A percentile compares a stretch with the other conserved stretches of the same genome.
Evolutionary conservation across 2,329 filamentous ascomycete species (phyloP).

Genomic region (Phyllosticta ampelicida): DNA sequence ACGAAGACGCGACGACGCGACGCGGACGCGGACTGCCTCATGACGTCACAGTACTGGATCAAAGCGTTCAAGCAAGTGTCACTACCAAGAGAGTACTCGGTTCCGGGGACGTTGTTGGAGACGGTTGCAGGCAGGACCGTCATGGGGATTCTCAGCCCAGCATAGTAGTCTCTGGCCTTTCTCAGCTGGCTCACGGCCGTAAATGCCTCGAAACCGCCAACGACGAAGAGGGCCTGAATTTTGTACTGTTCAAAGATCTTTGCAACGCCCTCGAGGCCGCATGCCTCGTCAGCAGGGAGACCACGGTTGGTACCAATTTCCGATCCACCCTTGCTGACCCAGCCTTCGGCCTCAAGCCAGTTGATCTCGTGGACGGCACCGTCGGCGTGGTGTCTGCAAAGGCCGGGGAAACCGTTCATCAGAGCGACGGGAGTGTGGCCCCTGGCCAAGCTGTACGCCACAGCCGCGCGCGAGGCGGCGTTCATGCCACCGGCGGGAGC

Average conservation of each 20-base stretch:
- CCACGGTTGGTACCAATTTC: constrained; percentile 97
- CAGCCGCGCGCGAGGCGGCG: constrained; percentile 82
- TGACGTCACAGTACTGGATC: constrained; percentile 91
- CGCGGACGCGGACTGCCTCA: constrained; percentile 91
- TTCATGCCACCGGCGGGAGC: constrained; percentile 98
- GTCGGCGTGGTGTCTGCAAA: constrained; percentile 82
- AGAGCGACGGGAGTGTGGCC: constrained; percentile 91
- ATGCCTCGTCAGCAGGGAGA: constrained; percentile 65
- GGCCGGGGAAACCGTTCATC: constrained; percentile 92
- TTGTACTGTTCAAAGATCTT: constrained; percentile 74
- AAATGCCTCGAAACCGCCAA: constrained; percentile 95
- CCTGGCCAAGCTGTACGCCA: constrained; percentile 81
- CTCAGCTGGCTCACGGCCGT: constrained; percentile 82
- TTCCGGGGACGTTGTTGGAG: constrained; percentile 96
- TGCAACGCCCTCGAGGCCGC: constrained; percentile 60
- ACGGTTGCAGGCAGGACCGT: constrained; percentile 89
- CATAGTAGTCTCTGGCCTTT: constrained; percentile 65
- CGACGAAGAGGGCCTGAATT: constrained; percentile 82
- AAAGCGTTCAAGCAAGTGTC: constrained; percentile 95
- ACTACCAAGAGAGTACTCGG: constrained; percentile 91
- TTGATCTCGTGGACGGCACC: constrained; percentile 75
- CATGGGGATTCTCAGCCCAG: constrained; percentile 86
- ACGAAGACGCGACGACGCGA: constrained; percentile 92
- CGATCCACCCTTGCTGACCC: constrained; percentile 93
- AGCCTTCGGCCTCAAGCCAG: constrained; percentile 90